Conservation (phyloP, 371 early-diverging fungal genomes). For the Apophysomyces elegans region DNA sequence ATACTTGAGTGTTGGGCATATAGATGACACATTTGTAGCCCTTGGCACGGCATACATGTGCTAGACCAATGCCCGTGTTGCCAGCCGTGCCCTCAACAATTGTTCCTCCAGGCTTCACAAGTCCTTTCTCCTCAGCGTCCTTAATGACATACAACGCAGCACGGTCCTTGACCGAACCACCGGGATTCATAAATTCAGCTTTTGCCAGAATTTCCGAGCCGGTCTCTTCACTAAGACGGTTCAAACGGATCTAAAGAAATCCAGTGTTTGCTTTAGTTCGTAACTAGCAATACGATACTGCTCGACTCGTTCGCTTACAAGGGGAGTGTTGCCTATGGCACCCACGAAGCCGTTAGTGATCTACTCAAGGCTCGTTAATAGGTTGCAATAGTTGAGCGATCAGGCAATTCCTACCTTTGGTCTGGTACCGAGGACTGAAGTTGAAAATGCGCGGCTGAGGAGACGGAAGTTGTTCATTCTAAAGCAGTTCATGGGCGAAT, state of each 20-base stretch:
- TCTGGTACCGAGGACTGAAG: constrained; percentile 43
- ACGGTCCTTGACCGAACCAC: constrained; percentile 96
- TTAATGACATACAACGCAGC: constrained; percentile 93
- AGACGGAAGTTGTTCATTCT: constrained; percentile 41
- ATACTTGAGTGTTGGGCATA: constrained; percentile 95
- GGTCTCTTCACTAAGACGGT: constrained; percentile 78
- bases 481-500: constrained; percentile 13
- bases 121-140: constrained; percentile 89
- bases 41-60: constrained; percentile 93
- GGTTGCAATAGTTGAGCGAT: not conserved
- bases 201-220: constrained; percentile 91
- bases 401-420: constrained; percentile 30
- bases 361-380: constrained; percentile 22
- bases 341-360: constrained; percentile 81
- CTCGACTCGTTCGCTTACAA: constrained; percentile 58
- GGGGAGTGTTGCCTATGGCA: constrained; percentile 94
- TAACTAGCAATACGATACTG: too few species aligned
- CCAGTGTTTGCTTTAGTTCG: not conserved
- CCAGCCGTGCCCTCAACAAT: constrained; percentile 97
- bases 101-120: constrained; percentile 90
- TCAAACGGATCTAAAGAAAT: constrained; percentile 68
- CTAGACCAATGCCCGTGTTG: constrained; percentile 96
- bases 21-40: constrained; percentile 96
- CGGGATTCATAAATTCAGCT: constrained; percentile 99
- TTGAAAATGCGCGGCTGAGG: constrained; percentile 47